These are phyloP conservation scores for Clarkia xantiana DNA, from an alignment of 345 rosid genomes.

Conservation along the genomic window DNA sequence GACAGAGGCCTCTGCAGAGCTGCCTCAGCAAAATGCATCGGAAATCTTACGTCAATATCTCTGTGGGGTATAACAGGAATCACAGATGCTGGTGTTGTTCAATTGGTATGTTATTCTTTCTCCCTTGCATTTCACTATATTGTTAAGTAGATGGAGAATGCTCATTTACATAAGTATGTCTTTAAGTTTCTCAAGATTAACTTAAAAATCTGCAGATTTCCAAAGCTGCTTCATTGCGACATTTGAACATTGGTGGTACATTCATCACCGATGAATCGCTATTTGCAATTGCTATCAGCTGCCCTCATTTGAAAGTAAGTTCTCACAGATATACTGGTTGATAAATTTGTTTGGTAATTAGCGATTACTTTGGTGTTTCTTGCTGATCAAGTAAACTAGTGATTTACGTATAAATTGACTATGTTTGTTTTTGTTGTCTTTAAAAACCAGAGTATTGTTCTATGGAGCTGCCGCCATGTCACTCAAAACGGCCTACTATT, in stretches of 20 bases:
- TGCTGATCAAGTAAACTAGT: not conserved
- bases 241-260: conserved; percentile 81
- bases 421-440: not conserved
- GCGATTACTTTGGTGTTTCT: not conserved
- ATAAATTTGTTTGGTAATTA: no score
- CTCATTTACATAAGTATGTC: not conserved
- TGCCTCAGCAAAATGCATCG: conserved; percentile 52
- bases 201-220: conserved; percentile 32
- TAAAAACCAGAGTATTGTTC: conserved; percentile 39
- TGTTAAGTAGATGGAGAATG: no score
- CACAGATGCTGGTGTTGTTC: conserved; percentile 77
- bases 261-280: conserved; percentile 78
- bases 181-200: not conserved
- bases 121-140: not conserved
- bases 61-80: conserved; percentile 84
- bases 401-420: not conserved
- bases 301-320: conserved; percentile 60
- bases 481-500: conserved; percentile 49
- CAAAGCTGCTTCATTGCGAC: conserved; percentile 53
- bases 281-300: conserved; percentile 56
- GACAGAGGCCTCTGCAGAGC: conserved; percentile 60
- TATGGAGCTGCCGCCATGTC: conserved; percentile 94
- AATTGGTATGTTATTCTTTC: conserved; percentile 36
- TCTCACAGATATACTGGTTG: not conserved
- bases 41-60: conserved; percentile 62